phyloP scores from a whole-genome alignment of 768 basidiomycete genomes.

The Rhizopogon vinicolor region DNA sequence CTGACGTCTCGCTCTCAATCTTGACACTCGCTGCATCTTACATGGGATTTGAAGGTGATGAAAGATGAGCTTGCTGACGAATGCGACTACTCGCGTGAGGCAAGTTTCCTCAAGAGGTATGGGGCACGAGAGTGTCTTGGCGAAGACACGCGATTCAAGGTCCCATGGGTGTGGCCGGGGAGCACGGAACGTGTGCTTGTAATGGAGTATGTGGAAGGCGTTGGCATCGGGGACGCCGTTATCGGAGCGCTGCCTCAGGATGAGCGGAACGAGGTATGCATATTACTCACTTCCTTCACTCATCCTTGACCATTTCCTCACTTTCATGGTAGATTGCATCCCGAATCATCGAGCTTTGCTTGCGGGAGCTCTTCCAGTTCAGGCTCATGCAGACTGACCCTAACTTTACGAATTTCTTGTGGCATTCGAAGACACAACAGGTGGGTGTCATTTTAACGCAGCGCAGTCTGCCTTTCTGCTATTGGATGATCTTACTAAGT shows the following conservation, averaged over 20 bases:
- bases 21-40: background rate
- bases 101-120: conserved; percentile 62
- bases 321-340: conserved; percentile 64
- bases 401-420: conserved; percentile 73
- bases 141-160: conserved; percentile 62
- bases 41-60: conserved; percentile 57
- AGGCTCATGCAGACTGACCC: conserved; percentile 69
- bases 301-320: background rate
- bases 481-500: conserved; percentile 37
- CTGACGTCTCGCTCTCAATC: background rate
- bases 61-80: conserved; percentile 88
- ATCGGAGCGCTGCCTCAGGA: conserved; percentile 52
- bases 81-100: conserved; percentile 87
- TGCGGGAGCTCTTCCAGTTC: conserved; percentile 89
- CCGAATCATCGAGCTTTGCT: conserved; percentile 77
- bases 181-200: conserved; percentile 83
- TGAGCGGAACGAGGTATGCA: conserved; percentile 67
- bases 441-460: conserved; percentile 27
- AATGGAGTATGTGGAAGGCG: conserved; percentile 81
- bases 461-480: background rate
- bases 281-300: background rate
- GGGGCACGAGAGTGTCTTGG: conserved; percentile 45
- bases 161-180: conserved; percentile 83
- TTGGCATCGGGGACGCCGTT: conserved; percentile 68
- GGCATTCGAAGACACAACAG: conserved; percentile 63